Base-by-base conservation (phyloP, 2,329 filamentous ascomycete species). In the Penicillium sp. region DNA sequence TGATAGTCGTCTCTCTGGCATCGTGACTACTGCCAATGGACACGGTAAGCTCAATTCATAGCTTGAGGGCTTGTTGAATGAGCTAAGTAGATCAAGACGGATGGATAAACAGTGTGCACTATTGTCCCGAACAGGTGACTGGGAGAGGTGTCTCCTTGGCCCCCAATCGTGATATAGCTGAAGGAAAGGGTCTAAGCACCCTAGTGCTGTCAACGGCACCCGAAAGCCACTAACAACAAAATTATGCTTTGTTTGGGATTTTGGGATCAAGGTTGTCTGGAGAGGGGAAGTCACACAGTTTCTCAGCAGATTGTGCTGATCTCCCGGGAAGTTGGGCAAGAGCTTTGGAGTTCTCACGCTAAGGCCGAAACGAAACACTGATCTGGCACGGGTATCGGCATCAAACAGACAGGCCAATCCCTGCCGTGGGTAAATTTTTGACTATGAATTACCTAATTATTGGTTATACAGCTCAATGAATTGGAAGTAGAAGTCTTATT, bases 1-100 rank as follows among this genome's bases (percentile, higher is more conserved):
- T 63, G 72, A 73, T 33, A 73, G 65, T 46, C 70, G 61, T 58
- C 62, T 63, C 60, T 73, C 70, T 33, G 68, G 63, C 70, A 73
- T 72, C 46, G 57, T 72, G 52, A 29, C 19, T 31, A 21, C 43
- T 53, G 52, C 52, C 52, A 31, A 45, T 24, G 21, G 29, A 16
- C 49, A 26, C 26, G 16, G 2, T 14, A 22, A n/a, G 16, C 21
- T 53, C 41, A 53, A 45, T 47, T 44, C 50, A 53, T 53, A 22
- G 37, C 26, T 52, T 45, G 6, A 11, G 13, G 3, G 24, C 19
- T 22, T 26, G 11, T 16, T 14, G 27, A 21, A 19, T n/a, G 14
- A 27, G 29, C 39, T 45, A 6, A 5, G 22, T n/a, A 11, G 2
- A 27, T 6, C 9, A 31, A 21, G 39, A 24, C 8, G 6, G 39